These are phyloP conservation scores for Neurospora sp. DNA, from an alignment of 495 filamentous ascomycete genomes.

Conservation along the genomic window DNA sequence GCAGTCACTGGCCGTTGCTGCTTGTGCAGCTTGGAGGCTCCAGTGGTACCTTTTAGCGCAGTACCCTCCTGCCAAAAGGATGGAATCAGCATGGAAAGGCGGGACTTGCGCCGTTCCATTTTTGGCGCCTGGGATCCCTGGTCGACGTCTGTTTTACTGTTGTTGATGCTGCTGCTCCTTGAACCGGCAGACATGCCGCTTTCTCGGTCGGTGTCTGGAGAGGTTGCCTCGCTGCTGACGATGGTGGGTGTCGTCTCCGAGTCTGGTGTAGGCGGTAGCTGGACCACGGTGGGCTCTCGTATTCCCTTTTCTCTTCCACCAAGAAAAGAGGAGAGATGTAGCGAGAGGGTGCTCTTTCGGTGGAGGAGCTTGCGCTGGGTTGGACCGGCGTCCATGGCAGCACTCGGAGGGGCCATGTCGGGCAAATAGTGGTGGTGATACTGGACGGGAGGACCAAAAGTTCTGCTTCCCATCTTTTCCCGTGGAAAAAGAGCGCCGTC, in stretches of 20 bases:
- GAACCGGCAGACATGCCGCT: background rate
- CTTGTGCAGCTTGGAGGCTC: background rate
- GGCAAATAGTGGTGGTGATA: background rate
- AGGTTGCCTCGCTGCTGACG: background rate
- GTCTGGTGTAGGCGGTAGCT: background rate
- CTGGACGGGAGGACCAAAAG: background rate
- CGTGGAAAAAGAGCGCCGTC: background rate
- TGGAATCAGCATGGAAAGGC: background rate
- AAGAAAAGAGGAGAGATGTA: background rate
- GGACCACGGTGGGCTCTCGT: background rate
- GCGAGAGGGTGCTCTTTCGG: background rate
- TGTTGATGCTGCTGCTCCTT: no score
- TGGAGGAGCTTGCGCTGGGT: background rate
- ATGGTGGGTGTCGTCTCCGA: background rate
- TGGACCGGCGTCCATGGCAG: background rate
- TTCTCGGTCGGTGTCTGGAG: background rate
- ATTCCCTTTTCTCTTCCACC: background rate
- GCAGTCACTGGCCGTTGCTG: background rate
- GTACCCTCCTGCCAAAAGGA: background rate
- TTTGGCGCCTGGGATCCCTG: background rate
- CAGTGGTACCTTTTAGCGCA: background rate
- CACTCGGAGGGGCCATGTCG: background rate
- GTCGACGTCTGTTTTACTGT: background rate
- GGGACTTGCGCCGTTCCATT: background rate
- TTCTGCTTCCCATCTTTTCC: background rate